Evolutionary conservation across 805 yeast species (phyloP), one percentile per base, ranked within the genome.

Genomic region (Cyberlindnera americana): DNA sequence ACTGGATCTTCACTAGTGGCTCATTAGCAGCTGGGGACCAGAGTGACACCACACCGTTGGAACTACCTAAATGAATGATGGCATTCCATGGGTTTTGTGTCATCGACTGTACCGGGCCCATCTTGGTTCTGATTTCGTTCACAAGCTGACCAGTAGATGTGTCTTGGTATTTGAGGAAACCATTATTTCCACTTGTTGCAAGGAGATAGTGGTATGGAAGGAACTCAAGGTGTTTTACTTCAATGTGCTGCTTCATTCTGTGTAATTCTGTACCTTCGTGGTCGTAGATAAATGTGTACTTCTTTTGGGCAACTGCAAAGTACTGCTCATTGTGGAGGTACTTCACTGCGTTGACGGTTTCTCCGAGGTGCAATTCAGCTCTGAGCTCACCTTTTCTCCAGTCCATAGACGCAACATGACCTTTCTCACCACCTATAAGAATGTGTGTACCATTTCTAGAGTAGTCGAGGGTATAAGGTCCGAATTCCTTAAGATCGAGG

Each of bases 261-360:
- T 93, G 99, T 44, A 93, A 66, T 70, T 93, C 99, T 38, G 83
- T 73, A 21, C 99, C 99, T 46, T 81, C 78, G 49, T 82, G 81
- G 62, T 93, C 96, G 61, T 93, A 93, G 26, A 93, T 85, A 60
- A 83, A 93, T 0, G 93, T 85, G 62, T 91, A 87, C 61, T 88
- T 90, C 65, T 89, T 90, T 65, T 93, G 99, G 2, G 99, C 98
- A 14, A 82, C 96, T 0, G 99, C 99, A 66, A 87, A 89, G 62
- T 70, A 89, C 62, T 89, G 96, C 57, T 90, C 95, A 57, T 83
- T 89, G 56, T 91, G 97, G 46, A 93, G 69, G 64, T 84, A 89
- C 56, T 89, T 85, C 19, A 90, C 96, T 2, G 90, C 93, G 55
- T 86, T 77, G 10, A 90, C 87, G 0, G 97, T 88, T 64, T 93